Percentiles rank a stretch among this genome's conserved stretches.
Conservation (phyloP, 2,329 filamentous ascomycete species). For the Aspergillus oerlinghausenensis region DNA sequence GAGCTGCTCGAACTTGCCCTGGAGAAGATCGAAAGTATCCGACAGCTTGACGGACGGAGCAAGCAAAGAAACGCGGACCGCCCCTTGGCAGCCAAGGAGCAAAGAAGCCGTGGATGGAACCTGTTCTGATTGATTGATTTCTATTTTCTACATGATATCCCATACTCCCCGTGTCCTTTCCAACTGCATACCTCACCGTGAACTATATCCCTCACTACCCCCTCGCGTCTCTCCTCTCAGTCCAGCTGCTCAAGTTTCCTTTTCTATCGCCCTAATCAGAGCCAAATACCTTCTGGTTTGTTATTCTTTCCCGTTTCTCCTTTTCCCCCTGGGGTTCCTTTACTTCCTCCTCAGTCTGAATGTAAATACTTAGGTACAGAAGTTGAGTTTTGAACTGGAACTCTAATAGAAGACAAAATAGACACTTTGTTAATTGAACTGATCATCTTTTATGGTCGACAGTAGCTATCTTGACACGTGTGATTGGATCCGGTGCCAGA, state of each 20-base stretch:
- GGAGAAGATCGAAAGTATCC: slow-evolving; percentile 89
- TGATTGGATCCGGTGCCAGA: background rate
- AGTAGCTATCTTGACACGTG: background rate
- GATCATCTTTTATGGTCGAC: background rate
- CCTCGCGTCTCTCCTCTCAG: background rate
- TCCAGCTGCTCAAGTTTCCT: background rate
- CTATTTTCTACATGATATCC: background rate
- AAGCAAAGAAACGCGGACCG: slow-evolving; percentile 48
- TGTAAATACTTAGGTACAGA: background rate
- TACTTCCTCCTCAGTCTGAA: background rate
- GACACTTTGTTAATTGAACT: background rate
- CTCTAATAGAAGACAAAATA: background rate
- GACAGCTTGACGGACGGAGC: slow-evolving; percentile 74
- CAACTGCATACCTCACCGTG: background rate
- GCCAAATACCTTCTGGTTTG: background rate
- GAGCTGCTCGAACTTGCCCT: slow-evolving; percentile 88
- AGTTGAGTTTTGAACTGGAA: background rate
- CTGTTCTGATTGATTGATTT: slow-evolving; percentile 33
- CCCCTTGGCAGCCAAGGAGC: slow-evolving; percentile 31
- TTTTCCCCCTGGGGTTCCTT: background rate
- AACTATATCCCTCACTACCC: background rate
- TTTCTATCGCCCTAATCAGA: background rate
- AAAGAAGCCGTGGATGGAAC: slow-evolving; percentile 39
- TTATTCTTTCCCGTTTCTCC: background rate
- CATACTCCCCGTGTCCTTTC: slow-evolving; percentile 1